A percentile compares a stretch with the other conserved stretches of the same genome.
Evolutionary conservation across 2,329 filamentous ascomycete genomes (phyloP).

Genomic region (Dendryphion nanum): DNA sequence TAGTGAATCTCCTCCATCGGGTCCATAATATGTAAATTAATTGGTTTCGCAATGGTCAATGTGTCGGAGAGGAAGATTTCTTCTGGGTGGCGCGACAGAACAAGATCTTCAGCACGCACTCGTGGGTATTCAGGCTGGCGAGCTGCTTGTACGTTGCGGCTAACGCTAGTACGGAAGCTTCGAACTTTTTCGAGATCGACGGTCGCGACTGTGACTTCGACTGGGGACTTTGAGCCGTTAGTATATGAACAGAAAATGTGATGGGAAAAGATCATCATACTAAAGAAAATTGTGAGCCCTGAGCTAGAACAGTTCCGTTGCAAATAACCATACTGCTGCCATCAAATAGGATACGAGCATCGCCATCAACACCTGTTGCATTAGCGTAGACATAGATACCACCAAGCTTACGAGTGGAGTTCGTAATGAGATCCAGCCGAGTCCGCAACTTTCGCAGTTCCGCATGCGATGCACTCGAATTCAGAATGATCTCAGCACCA

Average conservation of each 20-base stretch:
- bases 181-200: constrained; percentile 69
- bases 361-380: constrained; percentile 51
- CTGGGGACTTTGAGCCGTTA: constrained; percentile 9
- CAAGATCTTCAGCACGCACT: background rate
- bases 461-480: constrained; percentile 68
- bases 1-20: constrained; percentile 65
- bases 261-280: background rate
- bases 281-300: constrained; percentile 63
- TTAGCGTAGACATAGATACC: constrained; percentile 65
- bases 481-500: constrained; percentile 69
- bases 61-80: background rate
- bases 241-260: too few species aligned
- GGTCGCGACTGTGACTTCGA: constrained; percentile 56
- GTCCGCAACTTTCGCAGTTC: constrained; percentile 66
- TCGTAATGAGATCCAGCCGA: constrained; percentile 62
- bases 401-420: constrained; percentile 63
- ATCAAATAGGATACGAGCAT: constrained; percentile 25
- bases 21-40: background rate
- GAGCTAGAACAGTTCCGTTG: constrained; percentile 62
- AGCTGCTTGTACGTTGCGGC: constrained; percentile 58
- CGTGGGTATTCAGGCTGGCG: constrained; percentile 44
- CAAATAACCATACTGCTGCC: constrained; percentile 63
- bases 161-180: constrained; percentile 56
- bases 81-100: background rate
- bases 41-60: background rate